Percentiles rank a stretch among this genome's conserved stretches.
Conservation (phyloP, 1,284 basidiomycete species). For the Flammula alnicola region DNA sequence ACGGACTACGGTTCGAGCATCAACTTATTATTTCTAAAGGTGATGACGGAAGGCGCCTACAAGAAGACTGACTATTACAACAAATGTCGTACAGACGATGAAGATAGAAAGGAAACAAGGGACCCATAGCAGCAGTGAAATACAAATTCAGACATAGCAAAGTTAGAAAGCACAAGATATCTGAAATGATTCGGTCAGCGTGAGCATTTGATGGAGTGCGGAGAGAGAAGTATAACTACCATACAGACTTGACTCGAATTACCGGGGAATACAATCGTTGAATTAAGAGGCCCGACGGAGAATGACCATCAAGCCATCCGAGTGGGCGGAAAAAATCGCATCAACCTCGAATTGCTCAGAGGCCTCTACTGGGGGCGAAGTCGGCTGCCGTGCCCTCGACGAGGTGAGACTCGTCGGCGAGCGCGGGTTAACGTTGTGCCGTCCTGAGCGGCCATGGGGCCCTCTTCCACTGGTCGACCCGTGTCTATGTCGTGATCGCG, state of each 20-base stretch:
- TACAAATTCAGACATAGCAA: background rate
- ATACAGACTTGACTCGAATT: too few relatives aligned
- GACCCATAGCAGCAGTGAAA: background rate
- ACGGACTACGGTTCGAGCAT: too few relatives aligned
- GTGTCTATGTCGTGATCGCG: slow-evolving; percentile 25
- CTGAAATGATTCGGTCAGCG: background rate
- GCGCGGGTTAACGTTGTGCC: background rate
- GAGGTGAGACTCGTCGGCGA: too few relatives aligned
- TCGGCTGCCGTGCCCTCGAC: background rate
- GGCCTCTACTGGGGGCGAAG: slow-evolving; percentile 2
- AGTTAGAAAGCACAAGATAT: background rate
- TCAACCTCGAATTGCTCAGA: slow-evolving; percentile 54
- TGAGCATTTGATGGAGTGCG: background rate
- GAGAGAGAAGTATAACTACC: background rate
- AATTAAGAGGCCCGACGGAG: slow-evolving; percentile 49
- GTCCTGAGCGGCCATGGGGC: background rate
- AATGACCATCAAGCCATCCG: slow-evolving; percentile 79
- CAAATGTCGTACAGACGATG: background rate
- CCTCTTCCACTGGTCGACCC: slow-evolving; percentile 15
- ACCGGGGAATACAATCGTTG: too few relatives aligned
- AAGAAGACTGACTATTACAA: background rate
- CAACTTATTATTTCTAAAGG: too few relatives aligned
- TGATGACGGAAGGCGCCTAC: too few relatives aligned
- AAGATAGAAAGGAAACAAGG: background rate
- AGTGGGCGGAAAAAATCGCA: slow-evolving; percentile 81